Evolutionary conservation across 441 rosid genomes (phyloP).

Genomic region (Erodium trifolium): DNA sequence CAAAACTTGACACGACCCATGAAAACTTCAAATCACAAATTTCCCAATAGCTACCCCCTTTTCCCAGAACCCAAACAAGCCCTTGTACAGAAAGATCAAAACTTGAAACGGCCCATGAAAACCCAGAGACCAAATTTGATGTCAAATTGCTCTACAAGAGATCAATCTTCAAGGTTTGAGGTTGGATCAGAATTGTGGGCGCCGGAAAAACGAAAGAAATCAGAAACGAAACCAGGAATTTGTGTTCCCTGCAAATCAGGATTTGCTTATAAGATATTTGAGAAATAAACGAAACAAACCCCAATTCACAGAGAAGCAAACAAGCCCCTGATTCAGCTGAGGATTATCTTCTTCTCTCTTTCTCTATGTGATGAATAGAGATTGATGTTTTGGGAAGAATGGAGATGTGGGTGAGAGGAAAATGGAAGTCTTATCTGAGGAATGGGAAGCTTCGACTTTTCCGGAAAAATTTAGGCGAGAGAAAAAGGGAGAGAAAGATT

Average conservation of each 20-base stretch:
- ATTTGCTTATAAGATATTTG: constrained; percentile 11
- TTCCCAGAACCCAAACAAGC: constrained; percentile 1
- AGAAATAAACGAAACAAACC: constrained; percentile 21
- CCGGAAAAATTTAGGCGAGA: constrained; percentile 15
- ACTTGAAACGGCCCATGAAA: constrained; percentile 14
- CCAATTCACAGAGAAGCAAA: constrained; percentile 34
- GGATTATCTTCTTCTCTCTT: not conserved
- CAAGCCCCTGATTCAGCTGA: constrained; percentile 16
- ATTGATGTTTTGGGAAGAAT: not conserved
- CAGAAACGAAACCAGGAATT: constrained; percentile 3
- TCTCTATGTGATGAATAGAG: not conserved
- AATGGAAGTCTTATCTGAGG: constrained; percentile 24
- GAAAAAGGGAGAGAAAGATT: constrained; percentile 1
- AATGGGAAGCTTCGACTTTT: constrained; percentile 18
- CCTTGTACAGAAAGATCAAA: not conserved
- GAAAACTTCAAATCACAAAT: constrained; percentile 14
- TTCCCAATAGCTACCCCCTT: not conserved
- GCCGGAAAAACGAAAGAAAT: not conserved
- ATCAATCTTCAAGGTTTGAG: constrained; percentile 11
- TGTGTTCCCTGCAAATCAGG: constrained; percentile 28
- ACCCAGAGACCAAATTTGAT: constrained; percentile 17
- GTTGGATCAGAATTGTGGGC: constrained; percentile 6
- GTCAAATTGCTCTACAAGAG: constrained; percentile 16
- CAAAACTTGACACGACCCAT: constrained; percentile 7
- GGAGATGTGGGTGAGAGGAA: not conserved